Percentiles rank a stretch among this genome's conserved stretches.
Evolutionary conservation across 495 filamentous ascomycete species (phyloP).

Genomic region (Penicillium lividum): DNA sequence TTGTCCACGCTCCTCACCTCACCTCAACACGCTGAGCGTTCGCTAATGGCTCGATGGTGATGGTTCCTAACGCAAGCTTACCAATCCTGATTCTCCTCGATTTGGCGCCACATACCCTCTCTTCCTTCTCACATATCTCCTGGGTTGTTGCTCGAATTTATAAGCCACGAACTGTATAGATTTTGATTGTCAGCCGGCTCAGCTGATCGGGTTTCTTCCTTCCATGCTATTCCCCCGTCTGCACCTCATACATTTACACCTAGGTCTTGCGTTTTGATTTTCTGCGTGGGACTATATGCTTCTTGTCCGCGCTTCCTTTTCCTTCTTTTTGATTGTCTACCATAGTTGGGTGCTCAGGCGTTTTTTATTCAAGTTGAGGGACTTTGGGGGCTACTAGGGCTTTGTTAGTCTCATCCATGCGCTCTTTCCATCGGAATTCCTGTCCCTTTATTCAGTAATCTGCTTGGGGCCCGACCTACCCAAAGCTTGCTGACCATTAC

Average conservation of each 20-base stretch:
- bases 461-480: neutral
- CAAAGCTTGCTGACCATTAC: neutral
- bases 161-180: conserved; percentile 33
- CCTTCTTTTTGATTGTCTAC: conserved; percentile 10
- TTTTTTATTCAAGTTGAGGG: conserved; percentile 1
- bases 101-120: conserved; percentile 13
- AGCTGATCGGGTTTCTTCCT: conserved; percentile 18
- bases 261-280: conserved; percentile 9
- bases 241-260: conserved; percentile 29
- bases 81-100: conserved; percentile 10
- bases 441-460: neutral
- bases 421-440: neutral
- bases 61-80: conserved; percentile 12
- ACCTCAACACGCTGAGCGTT: conserved; percentile 19
- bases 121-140: conserved; percentile 4
- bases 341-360: conserved; percentile 31
- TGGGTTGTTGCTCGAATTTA: conserved; percentile 25
- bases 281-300: neutral
- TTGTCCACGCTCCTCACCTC: neutral
- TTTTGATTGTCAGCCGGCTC: conserved; percentile 23
- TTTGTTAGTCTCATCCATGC: neutral
- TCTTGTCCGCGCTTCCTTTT: neutral
- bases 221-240: conserved; percentile 22
- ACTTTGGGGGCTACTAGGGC: neutral
- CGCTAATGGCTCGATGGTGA: conserved; percentile 1